A percentile compares a stretch with the other conserved stretches of the same genome.
These are phyloP conservation scores for Ailanthus altissimus DNA, from an alignment of 345 rosid genomes.

Conservation along the genomic window DNA sequence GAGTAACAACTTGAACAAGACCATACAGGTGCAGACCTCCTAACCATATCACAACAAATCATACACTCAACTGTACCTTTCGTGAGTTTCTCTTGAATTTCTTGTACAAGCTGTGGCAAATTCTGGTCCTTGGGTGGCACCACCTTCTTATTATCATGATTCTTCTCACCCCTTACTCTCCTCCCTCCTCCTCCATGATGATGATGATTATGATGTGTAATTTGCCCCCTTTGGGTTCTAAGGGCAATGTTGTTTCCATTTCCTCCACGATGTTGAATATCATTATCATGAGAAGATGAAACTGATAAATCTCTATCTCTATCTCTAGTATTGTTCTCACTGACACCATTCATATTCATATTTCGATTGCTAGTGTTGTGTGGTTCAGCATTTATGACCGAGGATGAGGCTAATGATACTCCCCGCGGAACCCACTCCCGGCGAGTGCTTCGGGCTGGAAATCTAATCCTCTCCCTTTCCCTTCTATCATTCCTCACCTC, in stretches of 20 bases:
- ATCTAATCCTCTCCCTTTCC: slow-evolving; percentile 56
- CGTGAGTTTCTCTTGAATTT: slow-evolving; percentile 79
- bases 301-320: slow-evolving; percentile 22
- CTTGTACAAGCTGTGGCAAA: slow-evolving; percentile 89
- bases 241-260: slow-evolving; percentile 38
- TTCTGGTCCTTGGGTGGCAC: slow-evolving; percentile 42
- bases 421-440: slow-evolving; percentile 82
- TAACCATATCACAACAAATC: slow-evolving; percentile 95
- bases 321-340: neutral
- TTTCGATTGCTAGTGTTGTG: neutral
- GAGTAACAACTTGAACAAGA: slow-evolving; percentile 95
- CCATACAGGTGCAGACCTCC: slow-evolving; percentile 78
- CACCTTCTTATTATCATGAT: slow-evolving; percentile 29
- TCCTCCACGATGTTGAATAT: slow-evolving; percentile 25
- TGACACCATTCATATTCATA: slow-evolving; percentile 3
- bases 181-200: slow-evolving; percentile 31
- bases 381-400: slow-evolving; percentile 30
- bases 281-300: slow-evolving; percentile 29
- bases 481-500: slow-evolving; percentile 55
- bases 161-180: slow-evolving; percentile 33
- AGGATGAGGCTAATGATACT: slow-evolving; percentile 33
- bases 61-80: slow-evolving; percentile 84
- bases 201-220: slow-evolving; percentile 41
- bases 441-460: slow-evolving; percentile 38
- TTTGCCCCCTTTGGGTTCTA: slow-evolving; percentile 28